Percentiles rank a stretch among this genome's conserved stretches.
These are phyloP conservation scores for Scalesia atractyloides DNA, from an alignment of 129 eudicot genomes.

Conservation along the genomic window DNA sequence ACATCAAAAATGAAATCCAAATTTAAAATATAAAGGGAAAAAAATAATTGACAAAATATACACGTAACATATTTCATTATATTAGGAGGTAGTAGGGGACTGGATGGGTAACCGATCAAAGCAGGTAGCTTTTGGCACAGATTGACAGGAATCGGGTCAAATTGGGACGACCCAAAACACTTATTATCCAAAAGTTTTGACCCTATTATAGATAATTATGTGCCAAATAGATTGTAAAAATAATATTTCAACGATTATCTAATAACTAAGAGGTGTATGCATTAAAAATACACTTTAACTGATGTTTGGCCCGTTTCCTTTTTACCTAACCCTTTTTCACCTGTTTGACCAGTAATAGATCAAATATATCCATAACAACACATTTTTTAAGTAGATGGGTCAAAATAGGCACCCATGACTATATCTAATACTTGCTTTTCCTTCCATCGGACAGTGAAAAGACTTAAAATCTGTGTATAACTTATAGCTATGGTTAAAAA, in stretches of 20 bases:
- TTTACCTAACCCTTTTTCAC: background rate
- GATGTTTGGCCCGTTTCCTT: background rate
- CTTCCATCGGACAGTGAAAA: background rate
- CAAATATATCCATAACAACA: background rate
- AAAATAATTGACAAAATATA: background rate
- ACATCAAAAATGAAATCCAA: constrained; percentile 10
- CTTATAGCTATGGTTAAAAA: background rate
- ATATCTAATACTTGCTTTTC: background rate
- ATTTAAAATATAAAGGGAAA: background rate
- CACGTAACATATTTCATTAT: background rate
- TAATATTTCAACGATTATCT: background rate
- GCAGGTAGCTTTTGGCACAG: background rate
- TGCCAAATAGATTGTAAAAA: background rate
- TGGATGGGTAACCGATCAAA: no score
- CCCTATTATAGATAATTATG: background rate
- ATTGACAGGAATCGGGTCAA: background rate
- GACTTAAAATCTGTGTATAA: background rate
- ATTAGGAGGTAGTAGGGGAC: no score
- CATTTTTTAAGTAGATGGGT: background rate
- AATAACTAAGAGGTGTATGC: background rate
- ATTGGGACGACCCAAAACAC: background rate
- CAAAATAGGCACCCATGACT: background rate
- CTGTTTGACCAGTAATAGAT: background rate
- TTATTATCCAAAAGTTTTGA: background rate
- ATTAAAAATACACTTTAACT: background rate